Base-by-base conservation (phyloP, 176 grass and related monocot species). In the Raddia guianensis region DNA sequence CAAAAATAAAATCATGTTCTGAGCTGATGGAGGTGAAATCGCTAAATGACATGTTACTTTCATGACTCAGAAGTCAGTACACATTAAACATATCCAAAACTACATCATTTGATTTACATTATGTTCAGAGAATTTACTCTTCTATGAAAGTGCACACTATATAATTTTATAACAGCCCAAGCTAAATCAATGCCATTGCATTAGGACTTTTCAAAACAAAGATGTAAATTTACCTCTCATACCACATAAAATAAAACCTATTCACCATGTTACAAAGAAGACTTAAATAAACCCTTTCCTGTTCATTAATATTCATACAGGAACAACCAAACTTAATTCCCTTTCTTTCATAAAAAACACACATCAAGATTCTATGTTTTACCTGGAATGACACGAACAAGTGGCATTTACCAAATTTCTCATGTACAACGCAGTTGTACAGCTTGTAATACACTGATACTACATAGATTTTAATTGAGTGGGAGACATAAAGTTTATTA, bases 81-180 rank as follows among this genome's bases (percentile, higher is more conserved):
- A 55, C 49, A 67, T 21, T 12, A 52, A 9, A 19, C 7, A 48
- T 67, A 80, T 53, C 80, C 37, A 82, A 45, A 49, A 80, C 21
- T 27, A 56, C 15, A 80, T 80, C 70, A 65, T 49, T 47, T 56
- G 44, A 20, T 56, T 65, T 19, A 60, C 45, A 63, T 63, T 62
- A 35, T 73, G 72, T 53, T 15, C 8, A 48, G 27, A 73, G 12
- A 82, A 65, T 47, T 37, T 73, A 64, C 5, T 34, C 49, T 57
- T 58, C 9, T 50, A 68, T 49, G 45, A 60, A 68, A 60, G 3
- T 10, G n/a, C 12, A 21, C 1, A 2, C 69, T 58, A 15, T 42
- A 49, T 34, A 73, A 73, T 12, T 57, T 43, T 12, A 66, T 65
- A 6, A 53, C 21, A 57, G 59, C 64, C 9, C 47, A 64, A 57